A percentile compares a stretch with the other conserved stretches of the same genome.
Evolutionary conservation across 2,329 filamentous ascomycete species (phyloP).

Genomic region (Fusarium veterinarium): DNA sequence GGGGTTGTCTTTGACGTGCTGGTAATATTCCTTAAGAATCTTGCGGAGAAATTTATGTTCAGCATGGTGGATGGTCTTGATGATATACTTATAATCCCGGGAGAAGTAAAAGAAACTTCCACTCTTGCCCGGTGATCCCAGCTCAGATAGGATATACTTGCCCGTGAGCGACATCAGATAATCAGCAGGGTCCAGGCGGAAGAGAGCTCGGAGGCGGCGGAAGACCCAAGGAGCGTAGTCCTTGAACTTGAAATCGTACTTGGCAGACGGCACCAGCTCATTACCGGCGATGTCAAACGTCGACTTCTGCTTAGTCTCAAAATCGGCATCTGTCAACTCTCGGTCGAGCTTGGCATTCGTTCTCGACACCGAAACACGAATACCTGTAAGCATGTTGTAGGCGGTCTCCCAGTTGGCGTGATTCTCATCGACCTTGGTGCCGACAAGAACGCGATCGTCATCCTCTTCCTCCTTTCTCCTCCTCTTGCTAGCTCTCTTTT

Average conservation of each 20-base stretch:
- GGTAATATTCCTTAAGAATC: conserved; percentile 91
- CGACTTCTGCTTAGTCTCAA: conserved; percentile 94
- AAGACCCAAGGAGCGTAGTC: conserved; percentile 99
- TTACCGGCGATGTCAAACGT: conserved; percentile 99
- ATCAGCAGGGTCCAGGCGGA: conserved; percentile 93
- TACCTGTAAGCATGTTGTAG: conserved; percentile 99
- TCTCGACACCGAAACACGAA: conserved; percentile 94
- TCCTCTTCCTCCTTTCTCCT: conserved; percentile 87
- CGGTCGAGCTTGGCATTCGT: conserved; percentile 97
- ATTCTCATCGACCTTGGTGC: conserved; percentile 96
- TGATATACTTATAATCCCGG: conserved; percentile 99
- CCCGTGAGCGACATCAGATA: conserved; percentile 98
- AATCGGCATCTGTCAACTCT: conserved; percentile 89
- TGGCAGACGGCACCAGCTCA: conserved; percentile 95
- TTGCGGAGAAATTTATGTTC: conserved; percentile 90
- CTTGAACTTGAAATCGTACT: conserved; percentile 99
- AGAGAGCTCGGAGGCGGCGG: conserved; percentile 86
- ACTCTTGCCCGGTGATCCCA: conserved; percentile 97
- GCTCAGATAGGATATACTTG: conserved; percentile 97
- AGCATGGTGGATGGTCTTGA: conserved; percentile 98
- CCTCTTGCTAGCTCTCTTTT: conserved; percentile 89
- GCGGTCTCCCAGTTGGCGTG: conserved; percentile 98
- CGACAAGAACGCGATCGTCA: conserved; percentile 93
- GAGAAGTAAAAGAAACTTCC: conserved; percentile 99
- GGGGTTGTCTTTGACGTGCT: conserved; percentile 91